phyloP scores from a whole-genome alignment of 768 basidiomycete species.

The Termitomyces eurrhizus region DNA sequence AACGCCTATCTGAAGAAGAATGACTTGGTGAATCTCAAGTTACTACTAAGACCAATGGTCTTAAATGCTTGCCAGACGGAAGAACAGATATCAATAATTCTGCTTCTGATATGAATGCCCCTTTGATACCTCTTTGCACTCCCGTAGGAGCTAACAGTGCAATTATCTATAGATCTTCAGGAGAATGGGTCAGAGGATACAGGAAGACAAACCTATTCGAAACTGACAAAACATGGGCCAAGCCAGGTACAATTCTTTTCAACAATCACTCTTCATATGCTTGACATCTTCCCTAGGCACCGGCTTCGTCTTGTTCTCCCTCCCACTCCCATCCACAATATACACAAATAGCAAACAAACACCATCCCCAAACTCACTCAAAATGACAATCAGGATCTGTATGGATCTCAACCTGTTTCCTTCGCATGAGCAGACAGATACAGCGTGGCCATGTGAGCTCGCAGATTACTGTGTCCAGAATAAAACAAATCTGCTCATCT shows the following conservation, averaged over 20 bases:
- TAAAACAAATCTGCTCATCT: constrained; percentile 56
- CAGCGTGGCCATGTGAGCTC: constrained; percentile 77
- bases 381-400: constrained; percentile 75
- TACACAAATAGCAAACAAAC: background rate
- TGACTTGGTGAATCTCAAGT: constrained; percentile 7
- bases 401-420: constrained; percentile 74
- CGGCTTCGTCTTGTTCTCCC: constrained; percentile 46
- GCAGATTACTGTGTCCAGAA: constrained; percentile 56
- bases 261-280: background rate
- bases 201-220: constrained; percentile 81
- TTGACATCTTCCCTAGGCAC: constrained; percentile 38
- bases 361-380: constrained; percentile 60
- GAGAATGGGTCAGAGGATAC: constrained; percentile 62
- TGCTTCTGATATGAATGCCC: background rate
- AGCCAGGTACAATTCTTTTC: constrained; percentile 48
- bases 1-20: constrained; percentile 36
- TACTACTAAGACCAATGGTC: background rate
- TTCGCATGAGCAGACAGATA: constrained; percentile 42
- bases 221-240: constrained; percentile 81
- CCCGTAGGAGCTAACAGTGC: constrained; percentile 69
- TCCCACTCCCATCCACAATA: background rate
- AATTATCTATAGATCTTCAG: constrained; percentile 59
- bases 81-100: constrained; percentile 2
- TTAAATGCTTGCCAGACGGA: constrained; percentile 12
- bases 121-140: background rate